These are phyloP conservation scores for Termitomyces sp. DNA, from an alignment of 1,284 basidiomycete genomes.

Conservation along the genomic window DNA sequence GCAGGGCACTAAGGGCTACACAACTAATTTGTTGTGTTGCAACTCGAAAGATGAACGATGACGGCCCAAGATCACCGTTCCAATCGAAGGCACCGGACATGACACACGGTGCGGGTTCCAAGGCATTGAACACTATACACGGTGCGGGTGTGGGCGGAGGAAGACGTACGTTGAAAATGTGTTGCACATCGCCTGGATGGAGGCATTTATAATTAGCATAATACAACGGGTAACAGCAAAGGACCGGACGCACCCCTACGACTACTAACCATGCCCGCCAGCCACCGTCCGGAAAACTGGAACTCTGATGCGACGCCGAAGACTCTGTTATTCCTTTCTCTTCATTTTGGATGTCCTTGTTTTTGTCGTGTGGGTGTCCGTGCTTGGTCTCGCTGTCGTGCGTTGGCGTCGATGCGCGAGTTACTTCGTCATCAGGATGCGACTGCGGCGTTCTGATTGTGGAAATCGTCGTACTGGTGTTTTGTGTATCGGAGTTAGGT, in stretches of 20 bases:
- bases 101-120: no score
- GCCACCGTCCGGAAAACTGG: conserved; percentile 45
- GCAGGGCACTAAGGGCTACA: not conserved
- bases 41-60: no score
- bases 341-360: not conserved
- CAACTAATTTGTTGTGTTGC: no score
- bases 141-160: not conserved
- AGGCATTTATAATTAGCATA: conserved; percentile 1
- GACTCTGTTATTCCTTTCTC: not conserved
- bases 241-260: conserved; percentile 33
- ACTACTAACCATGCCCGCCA: conserved; percentile 48
- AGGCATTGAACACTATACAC: not conserved
- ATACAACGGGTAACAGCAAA: not conserved
- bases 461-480: not conserved
- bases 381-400: not conserved
- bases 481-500: not conserved
- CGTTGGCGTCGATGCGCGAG: not conserved
- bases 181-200: conserved; percentile 34
- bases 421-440: conserved; percentile 4
- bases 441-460: not conserved
- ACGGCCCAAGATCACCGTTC: no score
- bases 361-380: conserved; percentile 1
- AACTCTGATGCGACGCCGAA: conserved; percentile 4
- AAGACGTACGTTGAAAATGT: conserved; percentile 39
- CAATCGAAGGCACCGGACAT: no score